Conservation (phyloP, 371 early-diverging fungal species). For the Apophysomyces trapeziformis region DNA sequence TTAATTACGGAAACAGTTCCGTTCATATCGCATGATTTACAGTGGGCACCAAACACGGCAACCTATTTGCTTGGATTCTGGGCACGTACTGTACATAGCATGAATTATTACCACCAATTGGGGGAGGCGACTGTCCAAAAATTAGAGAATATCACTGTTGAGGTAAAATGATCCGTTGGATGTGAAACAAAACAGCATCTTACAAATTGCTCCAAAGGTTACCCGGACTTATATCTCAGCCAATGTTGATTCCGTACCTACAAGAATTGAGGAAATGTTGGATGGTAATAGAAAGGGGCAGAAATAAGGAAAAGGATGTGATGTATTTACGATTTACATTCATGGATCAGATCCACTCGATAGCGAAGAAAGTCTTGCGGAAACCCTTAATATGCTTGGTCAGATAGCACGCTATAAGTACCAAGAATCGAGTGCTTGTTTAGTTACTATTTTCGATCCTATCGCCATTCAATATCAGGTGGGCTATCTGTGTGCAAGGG, state of each 20-base stretch:
- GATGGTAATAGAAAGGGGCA: conserved; percentile 49
- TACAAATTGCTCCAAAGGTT: conserved; percentile 29
- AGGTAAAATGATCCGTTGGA: conserved; percentile 21
- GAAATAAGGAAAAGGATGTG: neutral
- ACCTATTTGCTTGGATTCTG: conserved; percentile 85
- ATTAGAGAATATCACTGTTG: conserved; percentile 42
- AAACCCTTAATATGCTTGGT: conserved; percentile 76
- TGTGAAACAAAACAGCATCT: neutral
- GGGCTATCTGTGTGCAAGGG: conserved; percentile 4
- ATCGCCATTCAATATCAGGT: conserved; percentile 72
- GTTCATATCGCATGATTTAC: no score
- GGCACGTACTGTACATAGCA: conserved; percentile 75
- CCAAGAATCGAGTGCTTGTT: conserved; percentile 58
- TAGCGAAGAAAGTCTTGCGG: conserved; percentile 71
- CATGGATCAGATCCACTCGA: conserved; percentile 66
- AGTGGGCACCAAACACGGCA: conserved; percentile 83
- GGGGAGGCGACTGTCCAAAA: conserved; percentile 48
- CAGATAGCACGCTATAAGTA: conserved; percentile 79
- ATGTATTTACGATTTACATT: neutral
- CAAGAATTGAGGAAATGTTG: conserved; percentile 62
- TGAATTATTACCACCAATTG: conserved; percentile 56
- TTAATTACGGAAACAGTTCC: no score
- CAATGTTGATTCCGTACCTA: conserved; percentile 59
- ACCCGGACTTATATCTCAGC: conserved; percentile 60
- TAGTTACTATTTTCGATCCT: conserved; percentile 66